Evolutionary conservation across 495 filamentous ascomycete species (phyloP), one percentile per base, ranked within the genome.

Genomic region (Penicillium longicatenatum): DNA sequence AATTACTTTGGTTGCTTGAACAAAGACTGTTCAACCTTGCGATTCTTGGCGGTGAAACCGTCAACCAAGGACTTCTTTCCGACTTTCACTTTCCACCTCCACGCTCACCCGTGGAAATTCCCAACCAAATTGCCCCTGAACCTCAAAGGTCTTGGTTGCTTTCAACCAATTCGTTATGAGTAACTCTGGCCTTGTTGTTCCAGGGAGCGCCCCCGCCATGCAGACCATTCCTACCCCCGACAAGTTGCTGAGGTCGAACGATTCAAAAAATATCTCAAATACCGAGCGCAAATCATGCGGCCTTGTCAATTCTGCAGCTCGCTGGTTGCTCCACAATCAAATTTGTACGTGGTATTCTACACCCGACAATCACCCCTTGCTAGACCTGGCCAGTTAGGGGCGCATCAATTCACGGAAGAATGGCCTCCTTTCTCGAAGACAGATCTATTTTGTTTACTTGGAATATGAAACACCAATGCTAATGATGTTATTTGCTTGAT

Each of bases 251-350:
- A 39, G 37, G 37, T 16, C 37, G 16, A 39, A 39, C 4, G 3
- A 11, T 17, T 3, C 16, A 39, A n/a, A 6, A 16, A 6, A 4
- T 39, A 17, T 4, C 16, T 16, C 31, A 35, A 35, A 39, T 6
- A 39, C 37, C 37, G 37, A 16, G 37, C 37, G 37, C 37, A 39
- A 39, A 17, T 4, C 37, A 12, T 16, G 16, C 14, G 14, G 37
- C 16, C 1, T 39, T 39, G n/a, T 39, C 37, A 17, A 39, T 39
- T n/a, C 14, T 39, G 37, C 37, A 17, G 16, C 37, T 16, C 37
- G 16, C 37, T 39, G 37, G 37, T 39, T 39, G 37, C 37, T 39
- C 37, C 37, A 39, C 37, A 39, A 39, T 39, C 37, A 39, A 39
- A 39, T 39, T 39, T 39, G 37, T 39, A 39, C 37, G 37, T 39